Percentiles rank a stretch among this genome's conserved stretches.
These are phyloP conservation scores for Yamadazyma membranifaciens DNA, from an alignment of 1,139 yeast genomes.

Conservation along the genomic window DNA sequence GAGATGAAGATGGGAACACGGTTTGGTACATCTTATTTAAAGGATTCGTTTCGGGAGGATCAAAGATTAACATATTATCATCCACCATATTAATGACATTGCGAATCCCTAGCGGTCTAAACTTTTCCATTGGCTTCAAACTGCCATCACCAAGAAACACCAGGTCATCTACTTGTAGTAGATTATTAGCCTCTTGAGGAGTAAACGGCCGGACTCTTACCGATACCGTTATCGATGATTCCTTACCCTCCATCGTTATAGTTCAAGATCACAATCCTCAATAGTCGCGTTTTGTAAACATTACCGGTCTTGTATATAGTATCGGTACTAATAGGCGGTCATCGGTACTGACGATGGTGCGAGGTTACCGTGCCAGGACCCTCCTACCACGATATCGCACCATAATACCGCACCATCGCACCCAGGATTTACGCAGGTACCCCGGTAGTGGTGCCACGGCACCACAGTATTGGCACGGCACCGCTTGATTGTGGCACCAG, in stretches of 20 bases:
- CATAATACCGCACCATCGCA: too few species aligned
- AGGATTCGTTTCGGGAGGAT: slow-evolving; percentile 80
- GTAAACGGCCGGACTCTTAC: slow-evolving; percentile 89
- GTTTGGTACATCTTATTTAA: slow-evolving; percentile 58
- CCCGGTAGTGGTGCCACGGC: background rate
- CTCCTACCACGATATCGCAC: too few species aligned
- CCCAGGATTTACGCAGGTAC: background rate
- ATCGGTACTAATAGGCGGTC: too few species aligned
- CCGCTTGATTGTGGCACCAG: too few species aligned
- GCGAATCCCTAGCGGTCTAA: slow-evolving; percentile 56
- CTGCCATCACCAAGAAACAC: slow-evolving; percentile 62
- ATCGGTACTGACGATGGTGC: too few species aligned
- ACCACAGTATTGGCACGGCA: too few species aligned
- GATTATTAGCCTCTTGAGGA: slow-evolving; percentile 46
- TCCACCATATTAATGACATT: slow-evolving; percentile 81
- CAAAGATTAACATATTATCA: slow-evolving; percentile 85
- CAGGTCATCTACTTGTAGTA: slow-evolving; percentile 36
- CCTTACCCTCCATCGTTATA: slow-evolving; percentile 3
- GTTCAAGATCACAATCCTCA: background rate
- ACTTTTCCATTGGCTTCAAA: slow-evolving; percentile 21
- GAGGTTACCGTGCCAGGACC: too few species aligned
- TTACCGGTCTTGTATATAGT: background rate
- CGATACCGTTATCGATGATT: slow-evolving; percentile 48
- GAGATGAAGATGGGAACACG: slow-evolving; percentile 43
- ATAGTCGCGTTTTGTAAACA: slow-evolving; percentile 10